A percentile compares a stretch with the other conserved stretches of the same genome.
Evolutionary conservation across 2,329 filamentous ascomycete species (phyloP).

Genomic region (Clonostachys solani): DNA sequence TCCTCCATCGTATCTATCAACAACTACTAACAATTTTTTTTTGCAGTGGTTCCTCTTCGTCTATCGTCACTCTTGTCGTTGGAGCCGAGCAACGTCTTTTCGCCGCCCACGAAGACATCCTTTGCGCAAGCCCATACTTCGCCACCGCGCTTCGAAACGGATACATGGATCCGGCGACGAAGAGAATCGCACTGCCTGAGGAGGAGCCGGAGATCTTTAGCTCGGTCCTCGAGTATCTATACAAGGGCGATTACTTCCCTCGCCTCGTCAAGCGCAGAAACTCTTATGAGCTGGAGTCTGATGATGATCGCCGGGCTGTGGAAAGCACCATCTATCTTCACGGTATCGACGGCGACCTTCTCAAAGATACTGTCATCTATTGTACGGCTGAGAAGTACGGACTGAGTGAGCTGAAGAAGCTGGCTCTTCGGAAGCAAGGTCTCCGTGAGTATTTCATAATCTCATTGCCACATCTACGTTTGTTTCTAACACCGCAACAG

Average conservation of each 20-base stretch:
- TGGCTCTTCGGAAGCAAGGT: conserved; percentile 84
- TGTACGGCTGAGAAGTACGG: conserved; percentile 84
- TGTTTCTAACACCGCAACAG: conserved; percentile 19
- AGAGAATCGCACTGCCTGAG: conserved; percentile 74
- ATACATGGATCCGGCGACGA: conserved; percentile 34
- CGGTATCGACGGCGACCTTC: conserved; percentile 59
- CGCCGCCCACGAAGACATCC: conserved; percentile 84
- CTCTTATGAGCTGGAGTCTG: conserved; percentile 77
- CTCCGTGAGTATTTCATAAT: conserved; percentile 51
- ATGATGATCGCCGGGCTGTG: conserved; percentile 34
- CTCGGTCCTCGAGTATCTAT: conserved; percentile 83
- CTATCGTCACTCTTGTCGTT: conserved; percentile 76
- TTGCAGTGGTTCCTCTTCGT: conserved; percentile 32
- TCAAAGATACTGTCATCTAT: conserved; percentile 90
- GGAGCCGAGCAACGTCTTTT: conserved; percentile 84
- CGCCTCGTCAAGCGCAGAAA: conserved; percentile 73
- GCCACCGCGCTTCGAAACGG: conserved; percentile 24
- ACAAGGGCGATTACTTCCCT: conserved; percentile 92
- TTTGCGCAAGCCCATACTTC: conserved; percentile 78
- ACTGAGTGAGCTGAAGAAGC: conserved; percentile 77
- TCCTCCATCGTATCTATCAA: neutral
- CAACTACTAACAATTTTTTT: neutral
- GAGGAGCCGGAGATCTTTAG: conserved; percentile 91
- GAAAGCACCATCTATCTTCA: conserved; percentile 69
- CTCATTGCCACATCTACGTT: neutral